phyloP scores from a whole-genome alignment of 2,329 filamentous ascomycete species.

The Meredithiella fracta region DNA sequence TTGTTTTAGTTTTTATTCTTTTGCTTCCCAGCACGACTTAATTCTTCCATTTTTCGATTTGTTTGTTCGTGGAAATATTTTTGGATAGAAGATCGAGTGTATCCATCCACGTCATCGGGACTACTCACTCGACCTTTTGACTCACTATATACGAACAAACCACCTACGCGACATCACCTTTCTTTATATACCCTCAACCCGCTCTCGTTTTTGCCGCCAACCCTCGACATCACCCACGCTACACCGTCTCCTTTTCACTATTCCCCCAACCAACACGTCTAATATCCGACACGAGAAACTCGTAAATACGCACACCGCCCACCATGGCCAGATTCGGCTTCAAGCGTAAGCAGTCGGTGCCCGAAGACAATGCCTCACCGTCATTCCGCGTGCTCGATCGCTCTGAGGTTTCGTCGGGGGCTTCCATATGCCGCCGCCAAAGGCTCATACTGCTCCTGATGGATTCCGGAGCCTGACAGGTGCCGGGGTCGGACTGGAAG shows the following conservation, averaged over 20 bases:
- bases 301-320: not conserved
- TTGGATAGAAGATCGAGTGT: no score
- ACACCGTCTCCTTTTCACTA: not conserved
- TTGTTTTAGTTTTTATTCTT: no score
- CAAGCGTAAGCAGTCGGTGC: slow-evolving; percentile 43
- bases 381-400: slow-evolving; percentile 45
- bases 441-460: slow-evolving; percentile 21
- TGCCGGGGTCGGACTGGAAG: slow-evolving; percentile 12
- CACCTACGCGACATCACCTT: no score
- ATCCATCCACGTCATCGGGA: no score
- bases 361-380: slow-evolving; percentile 33
- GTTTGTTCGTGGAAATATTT: no score
- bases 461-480: slow-evolving; percentile 34
- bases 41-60: no score
- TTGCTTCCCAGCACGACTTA: no score
- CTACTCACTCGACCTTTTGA: no score
- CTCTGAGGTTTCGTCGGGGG: slow-evolving; percentile 21
- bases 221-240: no score
- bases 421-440: slow-evolving; percentile 5
- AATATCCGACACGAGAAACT: not conserved
- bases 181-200: no score
- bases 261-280: not conserved
- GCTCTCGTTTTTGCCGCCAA: no score
- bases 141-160: no score
- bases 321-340: slow-evolving; percentile 47